Evolutionary conservation across 495 filamentous ascomycete species (phyloP), one percentile per base, ranked within the genome.

Genomic region (Aspergillus avenaceus): DNA sequence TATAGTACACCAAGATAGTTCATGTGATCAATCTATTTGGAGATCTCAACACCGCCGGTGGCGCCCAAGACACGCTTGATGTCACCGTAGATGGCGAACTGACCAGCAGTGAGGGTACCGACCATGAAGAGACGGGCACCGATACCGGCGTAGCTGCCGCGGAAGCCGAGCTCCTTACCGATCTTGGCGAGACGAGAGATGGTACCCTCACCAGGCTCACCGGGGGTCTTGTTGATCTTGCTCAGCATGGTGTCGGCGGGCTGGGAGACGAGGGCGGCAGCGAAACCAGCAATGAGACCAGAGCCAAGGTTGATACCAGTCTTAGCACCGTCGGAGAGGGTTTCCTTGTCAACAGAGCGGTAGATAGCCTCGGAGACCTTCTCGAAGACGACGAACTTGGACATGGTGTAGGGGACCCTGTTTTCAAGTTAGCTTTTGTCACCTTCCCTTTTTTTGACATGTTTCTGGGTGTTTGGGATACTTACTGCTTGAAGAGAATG

Each of bases 141-240:
- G 65, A 98, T 90, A 82, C 93, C 93, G 56, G 80, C 79, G 77
- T 88, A 98, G 31, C 82, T 87, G 67, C 93, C 93, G 54, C 81
- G 81, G 60, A 98, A 60, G 64, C 93, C 93, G 60, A 98, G 87
- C 76, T 98, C 93, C 72, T 87, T 88, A 56, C 73, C 90, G 67
- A 97, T 97, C 86, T 97, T 97, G 78, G 96, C 81, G 54, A 98
- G 77, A 71, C 93, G 88, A 73, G 74, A 80, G 57, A 84, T 86
- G 64, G 91, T 98, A 67, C 92, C 84, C 82, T 98, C 92, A 74
- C 93, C 93, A 49, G 93, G 93, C 40, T 84, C 77, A 72, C 93
- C 93, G 76, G 88, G 90, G 73, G 90, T 95, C 90, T 98, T 98
- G 88, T 98, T 98, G 83, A 98, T 98, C 84, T 97, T 97, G 78